Conservation (phyloP, 768 basidiomycete species). For the Collybia mongolica region DNA sequence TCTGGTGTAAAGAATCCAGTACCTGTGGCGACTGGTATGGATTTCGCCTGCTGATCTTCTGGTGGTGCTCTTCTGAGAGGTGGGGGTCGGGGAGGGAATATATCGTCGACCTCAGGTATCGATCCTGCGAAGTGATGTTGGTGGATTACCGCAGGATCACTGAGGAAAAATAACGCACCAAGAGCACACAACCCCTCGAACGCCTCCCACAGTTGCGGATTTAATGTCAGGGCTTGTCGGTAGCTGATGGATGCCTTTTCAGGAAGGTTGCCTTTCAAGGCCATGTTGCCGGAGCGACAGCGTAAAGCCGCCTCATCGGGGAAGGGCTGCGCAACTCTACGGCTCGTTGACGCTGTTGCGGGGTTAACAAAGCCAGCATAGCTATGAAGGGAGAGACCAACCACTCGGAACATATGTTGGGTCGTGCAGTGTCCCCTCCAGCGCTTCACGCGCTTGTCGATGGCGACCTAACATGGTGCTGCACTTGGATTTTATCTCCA, state of each 20-base stretch:
- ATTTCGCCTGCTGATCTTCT: slow-evolving; percentile 47
- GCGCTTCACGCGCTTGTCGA: slow-evolving; percentile 71
- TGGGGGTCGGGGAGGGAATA: slow-evolving; percentile 64
- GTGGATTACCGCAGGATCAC: slow-evolving; percentile 11
- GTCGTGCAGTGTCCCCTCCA: slow-evolving; percentile 62
- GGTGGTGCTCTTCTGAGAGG: slow-evolving; percentile 54
- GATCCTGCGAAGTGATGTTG: slow-evolving; percentile 43
- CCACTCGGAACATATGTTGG: slow-evolving; percentile 52
- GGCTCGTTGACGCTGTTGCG: slow-evolving; percentile 50
- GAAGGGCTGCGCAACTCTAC: slow-evolving; percentile 54
- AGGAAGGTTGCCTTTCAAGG: slow-evolving; percentile 75
- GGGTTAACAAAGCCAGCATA: slow-evolving; percentile 12
- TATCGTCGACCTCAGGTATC: slow-evolving; percentile 66
- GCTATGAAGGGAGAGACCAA: slow-evolving; percentile 32
- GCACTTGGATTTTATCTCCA: slow-evolving; percentile 77
- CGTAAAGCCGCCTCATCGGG: slow-evolving; percentile 73
- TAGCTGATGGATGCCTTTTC: slow-evolving; percentile 74
- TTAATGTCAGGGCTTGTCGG: slow-evolving; percentile 63
- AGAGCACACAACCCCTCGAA: slow-evolving; percentile 83
- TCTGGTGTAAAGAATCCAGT: slow-evolving; percentile 80
- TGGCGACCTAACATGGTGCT: slow-evolving; percentile 71
- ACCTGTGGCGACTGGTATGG: slow-evolving; percentile 57
- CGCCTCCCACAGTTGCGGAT: slow-evolving; percentile 90
- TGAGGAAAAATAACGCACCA: slow-evolving; percentile 45
- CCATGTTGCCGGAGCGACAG: slow-evolving; percentile 76